Percentiles rank a stretch among this genome's conserved stretches.
phyloP scores from a whole-genome alignment of 2,329 filamentous ascomycete species.

The Sporothrix sp. region DNA sequence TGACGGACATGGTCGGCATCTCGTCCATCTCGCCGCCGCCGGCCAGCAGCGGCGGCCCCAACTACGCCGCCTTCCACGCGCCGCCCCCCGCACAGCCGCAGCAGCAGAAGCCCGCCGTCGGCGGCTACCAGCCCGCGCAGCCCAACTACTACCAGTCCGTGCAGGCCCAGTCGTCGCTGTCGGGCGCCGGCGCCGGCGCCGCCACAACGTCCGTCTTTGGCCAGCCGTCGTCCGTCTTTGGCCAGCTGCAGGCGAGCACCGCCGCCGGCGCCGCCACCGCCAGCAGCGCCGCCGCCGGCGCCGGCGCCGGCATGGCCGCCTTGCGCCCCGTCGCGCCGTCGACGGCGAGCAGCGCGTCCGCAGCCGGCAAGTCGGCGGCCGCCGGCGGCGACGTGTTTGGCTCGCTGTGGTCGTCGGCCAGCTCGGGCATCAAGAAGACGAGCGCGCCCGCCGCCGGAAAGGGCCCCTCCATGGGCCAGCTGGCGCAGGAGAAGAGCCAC shows the following conservation, averaged over 20 bases:
- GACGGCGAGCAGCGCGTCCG: background rate
- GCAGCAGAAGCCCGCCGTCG: slow-evolving; percentile 35
- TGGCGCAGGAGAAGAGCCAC: slow-evolving; percentile 96
- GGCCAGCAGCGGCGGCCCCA: slow-evolving; percentile 43
- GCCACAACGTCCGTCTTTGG: slow-evolving; percentile 20
- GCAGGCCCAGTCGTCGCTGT: slow-evolving; percentile 24
- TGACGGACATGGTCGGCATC: slow-evolving; percentile 70
- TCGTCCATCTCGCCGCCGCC: slow-evolving; percentile 70
- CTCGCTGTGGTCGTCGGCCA: slow-evolving; percentile 70
- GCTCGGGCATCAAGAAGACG: slow-evolving; percentile 64
- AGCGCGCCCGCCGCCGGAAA: slow-evolving; percentile 53
- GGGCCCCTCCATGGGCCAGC: slow-evolving; percentile 75
- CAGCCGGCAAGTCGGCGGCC: slow-evolving; percentile 23
- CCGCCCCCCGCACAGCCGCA: slow-evolving; percentile 35
- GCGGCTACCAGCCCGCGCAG: slow-evolving; percentile 62
- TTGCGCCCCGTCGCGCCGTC: slow-evolving; percentile 16
- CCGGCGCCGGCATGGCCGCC: slow-evolving; percentile 21
- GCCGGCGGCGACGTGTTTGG: slow-evolving; percentile 85
- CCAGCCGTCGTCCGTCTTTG: slow-evolving; percentile 14
- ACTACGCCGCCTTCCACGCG: slow-evolving; percentile 54
- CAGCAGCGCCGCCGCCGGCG: slow-evolving; percentile 9
- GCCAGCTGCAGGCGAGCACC: too few species aligned
- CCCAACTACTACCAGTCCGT: slow-evolving; percentile 97
- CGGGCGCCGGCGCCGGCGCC: slow-evolving; percentile 14
- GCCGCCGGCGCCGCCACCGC: slow-evolving; percentile 20